Conservation (phyloP, 768 basidiomycete genomes). For the Sutorius australiensis region DNA sequence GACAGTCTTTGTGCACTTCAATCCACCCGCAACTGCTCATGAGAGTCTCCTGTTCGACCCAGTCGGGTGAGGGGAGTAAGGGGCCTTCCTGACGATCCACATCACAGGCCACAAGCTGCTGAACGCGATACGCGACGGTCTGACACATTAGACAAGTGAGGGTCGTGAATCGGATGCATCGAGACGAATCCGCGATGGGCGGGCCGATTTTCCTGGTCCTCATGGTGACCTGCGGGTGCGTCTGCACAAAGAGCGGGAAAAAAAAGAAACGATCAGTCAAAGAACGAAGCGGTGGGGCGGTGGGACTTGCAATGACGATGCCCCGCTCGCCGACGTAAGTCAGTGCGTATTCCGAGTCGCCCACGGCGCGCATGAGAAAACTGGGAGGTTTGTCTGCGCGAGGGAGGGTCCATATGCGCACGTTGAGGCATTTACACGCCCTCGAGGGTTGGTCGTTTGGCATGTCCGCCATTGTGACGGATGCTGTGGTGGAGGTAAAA, state of each 20-base stretch:
- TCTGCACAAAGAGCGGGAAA: conserved; percentile 35
- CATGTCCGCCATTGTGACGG: conserved; percentile 23
- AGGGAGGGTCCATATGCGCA: conserved; percentile 47
- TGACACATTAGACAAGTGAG: conserved; percentile 70
- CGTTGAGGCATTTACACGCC: conserved; percentile 72
- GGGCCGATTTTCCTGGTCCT: conserved; percentile 50
- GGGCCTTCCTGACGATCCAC: conserved; percentile 60
- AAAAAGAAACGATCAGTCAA: conserved; percentile 5
- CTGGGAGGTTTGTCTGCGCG: conserved; percentile 28
- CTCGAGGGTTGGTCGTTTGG: conserved; percentile 27
- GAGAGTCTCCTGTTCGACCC: conserved; percentile 71
- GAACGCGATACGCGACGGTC: conserved; percentile 62
- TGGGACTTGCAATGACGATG: conserved; percentile 54
- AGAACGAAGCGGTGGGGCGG: not conserved
- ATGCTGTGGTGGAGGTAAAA: conserved; percentile 15
- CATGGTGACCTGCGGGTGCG: conserved; percentile 67
- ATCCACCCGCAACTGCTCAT: conserved; percentile 70
- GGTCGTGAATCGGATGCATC: conserved; percentile 56
- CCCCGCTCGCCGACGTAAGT: conserved; percentile 67
- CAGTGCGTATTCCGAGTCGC: conserved; percentile 42
- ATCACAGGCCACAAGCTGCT: conserved; percentile 54
- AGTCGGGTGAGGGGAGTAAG: conserved; percentile 67
- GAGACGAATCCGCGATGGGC: conserved; percentile 41
- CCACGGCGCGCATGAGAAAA: conserved; percentile 28
- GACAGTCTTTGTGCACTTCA: conserved; percentile 58